These are phyloP conservation scores for Musa balbisiana DNA, from an alignment of 202 grass and related monocot genomes.

Conservation along the genomic window DNA sequence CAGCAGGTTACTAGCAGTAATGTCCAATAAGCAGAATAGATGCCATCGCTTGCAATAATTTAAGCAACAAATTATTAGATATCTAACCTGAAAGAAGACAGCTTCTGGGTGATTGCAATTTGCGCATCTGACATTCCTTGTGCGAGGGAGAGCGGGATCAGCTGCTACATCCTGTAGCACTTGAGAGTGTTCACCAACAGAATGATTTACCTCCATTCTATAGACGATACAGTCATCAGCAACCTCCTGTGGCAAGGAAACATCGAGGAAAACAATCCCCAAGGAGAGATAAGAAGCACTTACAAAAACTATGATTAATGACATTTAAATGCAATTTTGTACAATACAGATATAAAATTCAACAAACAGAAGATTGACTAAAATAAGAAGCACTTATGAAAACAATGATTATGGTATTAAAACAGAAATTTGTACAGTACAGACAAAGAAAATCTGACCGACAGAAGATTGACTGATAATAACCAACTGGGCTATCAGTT, in stretches of 20 bases:
- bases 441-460: too few relatives aligned
- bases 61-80: not conserved
- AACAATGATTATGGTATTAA: too few relatives aligned
- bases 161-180: not conserved
- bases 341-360: not conserved
- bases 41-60: not conserved
- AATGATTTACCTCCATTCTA: slow-evolving; percentile 5
- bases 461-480: too few relatives aligned
- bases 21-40: not conserved
- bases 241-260: not conserved
- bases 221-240: not conserved
- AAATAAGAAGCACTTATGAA: too few relatives aligned
- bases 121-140: slow-evolving; percentile 9
- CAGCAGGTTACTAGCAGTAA: too few relatives aligned
- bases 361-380: too few relatives aligned
- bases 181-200: not conserved
- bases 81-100: slow-evolving; percentile 17
- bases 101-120: slow-evolving; percentile 13
- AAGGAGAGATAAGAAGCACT: not conserved
- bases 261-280: not conserved
- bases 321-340: not conserved
- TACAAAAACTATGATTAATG: not conserved
- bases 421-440: too few relatives aligned
- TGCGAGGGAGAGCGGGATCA: slow-evolving; percentile 16
- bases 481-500: too few relatives aligned